phyloP scores from a whole-genome alignment of 768 basidiomycete genomes.

The Amanita phalloides region DNA sequence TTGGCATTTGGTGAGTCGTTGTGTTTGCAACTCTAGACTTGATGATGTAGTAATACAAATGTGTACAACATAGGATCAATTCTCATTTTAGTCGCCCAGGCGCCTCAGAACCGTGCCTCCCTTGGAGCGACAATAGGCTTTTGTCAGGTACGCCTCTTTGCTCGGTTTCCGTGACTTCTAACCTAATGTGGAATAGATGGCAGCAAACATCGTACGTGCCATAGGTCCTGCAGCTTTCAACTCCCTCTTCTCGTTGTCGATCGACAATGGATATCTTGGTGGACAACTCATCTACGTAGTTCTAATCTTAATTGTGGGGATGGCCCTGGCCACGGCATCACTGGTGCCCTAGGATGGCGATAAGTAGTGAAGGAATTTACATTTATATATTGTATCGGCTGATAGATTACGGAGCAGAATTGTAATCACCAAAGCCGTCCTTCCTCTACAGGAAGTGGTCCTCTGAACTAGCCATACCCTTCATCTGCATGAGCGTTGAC shows the following conservation, averaged over 20 bases:
- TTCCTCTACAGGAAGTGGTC: no score
- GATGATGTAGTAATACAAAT: neutral
- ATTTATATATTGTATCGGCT: no score
- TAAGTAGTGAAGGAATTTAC: no score
- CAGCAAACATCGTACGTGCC: conserved; percentile 27
- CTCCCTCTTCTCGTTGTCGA: conserved; percentile 60
- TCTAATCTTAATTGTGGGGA: neutral
- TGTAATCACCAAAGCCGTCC: no score
- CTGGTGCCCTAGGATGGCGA: no score
- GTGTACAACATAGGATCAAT: neutral
- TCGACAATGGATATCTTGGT: conserved; percentile 37
- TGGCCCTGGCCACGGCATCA: neutral
- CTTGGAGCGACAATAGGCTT: neutral
- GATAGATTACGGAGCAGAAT: no score
- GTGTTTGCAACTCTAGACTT: neutral
- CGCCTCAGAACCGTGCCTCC: neutral
- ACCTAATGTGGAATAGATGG: conserved; percentile 13
- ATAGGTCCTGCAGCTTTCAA: conserved; percentile 49
- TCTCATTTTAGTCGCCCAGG: neutral
- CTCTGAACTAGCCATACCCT: no score
- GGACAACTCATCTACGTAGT: conserved; percentile 38
- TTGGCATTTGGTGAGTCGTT: neutral
- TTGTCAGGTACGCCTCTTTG: neutral
- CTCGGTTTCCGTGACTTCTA: neutral
- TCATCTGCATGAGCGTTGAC: no score